These are phyloP conservation scores for Salvia hispanica DNA, from an alignment of 257 asterid genomes.

Conservation along the genomic window DNA sequence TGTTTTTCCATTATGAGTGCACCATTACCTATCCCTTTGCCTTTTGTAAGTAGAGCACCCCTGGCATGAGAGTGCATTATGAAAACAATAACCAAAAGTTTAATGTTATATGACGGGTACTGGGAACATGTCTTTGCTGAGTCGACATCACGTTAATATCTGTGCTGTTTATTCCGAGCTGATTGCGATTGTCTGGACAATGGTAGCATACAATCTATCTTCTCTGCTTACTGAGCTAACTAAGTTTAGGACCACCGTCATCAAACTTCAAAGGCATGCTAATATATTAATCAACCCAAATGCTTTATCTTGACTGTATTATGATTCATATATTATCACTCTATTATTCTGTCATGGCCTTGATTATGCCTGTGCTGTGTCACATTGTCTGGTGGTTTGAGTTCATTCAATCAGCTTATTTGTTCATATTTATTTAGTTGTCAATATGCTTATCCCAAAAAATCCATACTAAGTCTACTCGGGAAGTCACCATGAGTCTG, in stretches of 20 bases:
- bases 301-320: too few relatives aligned
- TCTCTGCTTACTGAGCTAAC: neutral
- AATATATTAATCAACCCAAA: too few relatives aligned
- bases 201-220: neutral
- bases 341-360: neutral
- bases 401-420: neutral
- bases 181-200: too few relatives aligned
- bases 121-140: neutral
- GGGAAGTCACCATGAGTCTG: neutral
- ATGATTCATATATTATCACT: too few relatives aligned
- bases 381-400: neutral
- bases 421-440: neutral
- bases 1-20: too few relatives aligned
- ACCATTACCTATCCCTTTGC: too few relatives aligned
- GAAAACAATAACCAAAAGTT: neutral
- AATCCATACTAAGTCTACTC: neutral
- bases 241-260: neutral
- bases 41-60: neutral
- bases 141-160: neutral
- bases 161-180: too few relatives aligned
- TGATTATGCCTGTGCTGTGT: neutral
- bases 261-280: neutral
- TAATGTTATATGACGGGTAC: neutral
- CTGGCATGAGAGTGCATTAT: neutral
- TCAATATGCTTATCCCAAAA: neutral